A percentile compares a stretch with the other conserved stretches of the same genome.
Conservation (phyloP, 345 rosid genomes). For the Linum lewisii region DNA sequence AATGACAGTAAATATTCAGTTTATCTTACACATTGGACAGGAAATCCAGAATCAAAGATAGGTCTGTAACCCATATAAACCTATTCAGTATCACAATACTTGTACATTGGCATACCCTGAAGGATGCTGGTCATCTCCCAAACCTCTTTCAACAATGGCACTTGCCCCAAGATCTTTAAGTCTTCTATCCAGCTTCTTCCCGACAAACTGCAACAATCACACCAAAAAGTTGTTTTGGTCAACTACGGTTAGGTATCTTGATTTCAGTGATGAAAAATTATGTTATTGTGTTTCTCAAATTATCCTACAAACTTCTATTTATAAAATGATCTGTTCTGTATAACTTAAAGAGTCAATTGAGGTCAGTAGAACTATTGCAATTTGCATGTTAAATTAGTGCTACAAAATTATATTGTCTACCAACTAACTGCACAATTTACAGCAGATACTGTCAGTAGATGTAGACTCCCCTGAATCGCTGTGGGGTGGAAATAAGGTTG, state of each 20-base stretch:
- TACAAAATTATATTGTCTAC: no score
- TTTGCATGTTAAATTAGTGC: no score
- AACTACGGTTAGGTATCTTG: not conserved
- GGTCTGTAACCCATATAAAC: not conserved
- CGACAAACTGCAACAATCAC: slow-evolving; percentile 70
- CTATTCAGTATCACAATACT: not conserved
- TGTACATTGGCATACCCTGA: slow-evolving; percentile 60
- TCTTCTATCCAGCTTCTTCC: slow-evolving; percentile 89
- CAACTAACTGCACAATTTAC: no score
- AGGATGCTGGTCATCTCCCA: slow-evolving; percentile 96
- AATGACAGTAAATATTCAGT: slow-evolving; percentile 3
- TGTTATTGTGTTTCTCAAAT: not conserved
- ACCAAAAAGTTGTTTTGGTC: not conserved
- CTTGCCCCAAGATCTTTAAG: slow-evolving; percentile 75
- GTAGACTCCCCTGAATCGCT: no score
- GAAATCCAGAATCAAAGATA: not conserved
- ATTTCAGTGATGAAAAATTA: not conserved
- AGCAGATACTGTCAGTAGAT: no score
- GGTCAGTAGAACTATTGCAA: no score
- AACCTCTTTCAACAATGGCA: slow-evolving; percentile 61
- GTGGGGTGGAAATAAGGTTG: no score
- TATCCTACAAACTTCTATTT: no score
- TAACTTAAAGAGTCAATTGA: no score
- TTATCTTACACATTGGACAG: not conserved
- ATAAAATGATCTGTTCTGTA: no score